phyloP scores from a whole-genome alignment of 768 basidiomycete genomes.

The Tricholoma sp. region DNA sequence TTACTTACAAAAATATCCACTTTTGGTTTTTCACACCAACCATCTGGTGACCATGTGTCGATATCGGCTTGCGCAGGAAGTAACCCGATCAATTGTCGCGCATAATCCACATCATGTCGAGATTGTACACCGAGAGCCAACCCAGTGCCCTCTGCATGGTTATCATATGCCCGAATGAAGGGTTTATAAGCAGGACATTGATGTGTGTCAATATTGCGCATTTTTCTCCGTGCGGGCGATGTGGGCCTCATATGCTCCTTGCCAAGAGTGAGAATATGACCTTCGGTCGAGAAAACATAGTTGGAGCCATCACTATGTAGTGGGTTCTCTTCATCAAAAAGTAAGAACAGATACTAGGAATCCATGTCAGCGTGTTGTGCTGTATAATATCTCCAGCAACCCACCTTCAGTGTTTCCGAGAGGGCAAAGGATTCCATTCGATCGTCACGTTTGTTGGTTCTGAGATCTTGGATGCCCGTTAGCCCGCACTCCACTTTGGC shows the following conservation, averaged over 20 bases:
- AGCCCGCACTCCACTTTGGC: conserved; percentile 86
- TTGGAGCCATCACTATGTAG: conserved; percentile 75
- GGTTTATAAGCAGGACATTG: conserved; percentile 73
- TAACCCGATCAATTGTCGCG: conserved; percentile 60
- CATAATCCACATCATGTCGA: conserved; percentile 77
- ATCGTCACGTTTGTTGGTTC: conserved; percentile 75
- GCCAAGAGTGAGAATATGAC: conserved; percentile 76
- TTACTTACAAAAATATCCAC: conserved; percentile 62
- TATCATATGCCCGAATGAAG: conserved; percentile 29
- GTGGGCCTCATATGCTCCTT: conserved; percentile 47
- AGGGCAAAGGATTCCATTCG: conserved; percentile 98
- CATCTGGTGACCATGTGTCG: conserved; percentile 57
- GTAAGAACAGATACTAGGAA: conserved; percentile 79
- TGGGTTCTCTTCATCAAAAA: conserved; percentile 83
- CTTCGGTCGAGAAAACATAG: conserved; percentile 93
- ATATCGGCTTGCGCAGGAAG: conserved; percentile 45
- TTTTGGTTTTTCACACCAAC: conserved; percentile 71
- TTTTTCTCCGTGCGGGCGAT: conserved; percentile 52
- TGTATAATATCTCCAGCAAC: conserved; percentile 2
- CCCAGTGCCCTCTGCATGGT: conserved; percentile 32
- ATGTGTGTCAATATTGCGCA: conserved; percentile 58
- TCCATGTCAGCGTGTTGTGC: background rate
- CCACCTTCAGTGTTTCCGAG: conserved; percentile 86
- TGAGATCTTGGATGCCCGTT: conserved; percentile 74
- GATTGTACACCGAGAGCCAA: conserved; percentile 66